Evolutionary conservation across 179 eudicot species (phyloP).

Genomic region (Carnegiea gigantea): DNA sequence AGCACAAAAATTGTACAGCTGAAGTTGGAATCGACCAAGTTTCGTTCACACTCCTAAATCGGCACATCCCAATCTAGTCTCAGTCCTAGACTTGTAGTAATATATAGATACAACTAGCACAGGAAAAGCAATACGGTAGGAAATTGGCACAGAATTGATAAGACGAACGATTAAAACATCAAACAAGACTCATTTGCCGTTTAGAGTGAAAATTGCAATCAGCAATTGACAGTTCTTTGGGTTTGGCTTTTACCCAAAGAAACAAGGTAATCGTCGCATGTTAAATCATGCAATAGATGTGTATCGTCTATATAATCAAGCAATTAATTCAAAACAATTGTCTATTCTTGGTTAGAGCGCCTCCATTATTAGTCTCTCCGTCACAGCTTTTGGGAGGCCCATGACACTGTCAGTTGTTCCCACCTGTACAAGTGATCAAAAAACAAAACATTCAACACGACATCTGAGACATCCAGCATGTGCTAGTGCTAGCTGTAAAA

Average conservation of each 20-base stretch:
- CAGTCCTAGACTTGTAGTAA: no score
- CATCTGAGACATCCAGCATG: neutral
- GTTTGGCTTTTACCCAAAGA: neutral
- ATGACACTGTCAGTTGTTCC: slow-evolving; percentile 93
- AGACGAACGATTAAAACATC: neutral
- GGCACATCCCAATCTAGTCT: no score
- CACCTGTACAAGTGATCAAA: slow-evolving; percentile 41
- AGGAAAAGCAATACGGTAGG: neutral
- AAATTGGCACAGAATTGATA: neutral
- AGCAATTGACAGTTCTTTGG: neutral
- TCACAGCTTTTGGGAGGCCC: slow-evolving; percentile 93
- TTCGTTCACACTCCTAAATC: no score
- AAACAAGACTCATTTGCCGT: neutral
- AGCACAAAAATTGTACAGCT: no score
- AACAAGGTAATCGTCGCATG: neutral
- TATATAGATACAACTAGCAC: no score
- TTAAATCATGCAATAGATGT: neutral
- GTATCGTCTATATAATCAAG: neutral
- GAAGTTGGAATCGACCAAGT: no score
- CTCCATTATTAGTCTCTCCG: slow-evolving; percentile 67
- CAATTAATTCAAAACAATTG: neutral
- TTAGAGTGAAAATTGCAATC: neutral
- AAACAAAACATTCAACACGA: neutral
- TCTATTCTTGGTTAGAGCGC: slow-evolving; percentile 34
- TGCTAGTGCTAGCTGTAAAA: neutral